Evolutionary conservation across 441 rosid species (phyloP), one percentile per base, ranked within the genome.

Genomic region (Populus hybrid): DNA sequence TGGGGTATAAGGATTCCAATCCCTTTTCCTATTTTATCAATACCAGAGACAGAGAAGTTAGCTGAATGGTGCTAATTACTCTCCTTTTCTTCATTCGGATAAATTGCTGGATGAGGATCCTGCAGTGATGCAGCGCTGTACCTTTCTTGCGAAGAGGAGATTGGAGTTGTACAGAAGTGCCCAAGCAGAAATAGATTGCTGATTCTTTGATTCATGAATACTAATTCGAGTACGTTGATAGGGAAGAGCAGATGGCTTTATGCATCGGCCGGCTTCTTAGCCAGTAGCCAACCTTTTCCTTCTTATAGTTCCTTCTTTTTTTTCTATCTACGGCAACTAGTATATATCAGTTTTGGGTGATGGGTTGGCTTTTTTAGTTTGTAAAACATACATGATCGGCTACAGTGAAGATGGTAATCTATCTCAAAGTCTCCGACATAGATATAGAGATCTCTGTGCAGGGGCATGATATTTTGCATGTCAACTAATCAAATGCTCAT

Each of bases 101-200:
- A 74, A 84, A 21, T 53, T 91, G 86, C 81, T 91, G 79, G 88
- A 91, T 20, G 97, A 91, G 79, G 97, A 91, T 86, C 95, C 94
- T 35, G 92, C 92, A 20, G 85, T 91, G 26, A 89, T 89, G 89
- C 91, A 93, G 80, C 82, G 94, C 23, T 90, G 95, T 33, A 77
- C 87, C 53, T 81, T 81, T n/a, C 81, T 93, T 20, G 93, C 85
- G 9, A 91, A 93, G 87, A 90, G 97, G 1, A 23, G 0, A 76
- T 81, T 93, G 83, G 96, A 91, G 83, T 67, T 93, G 64, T 91
- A 91, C 86, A 84, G 95, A 86, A 89, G 92, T 78, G 97, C 95
- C 73, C 94, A 89, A 74, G 65, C 89, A 12, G 97, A 93, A 81
- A 90, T 93, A 35, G 96, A 93, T 76, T 71, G 12, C 35, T 16